Evolutionary conservation across 441 rosid genomes (phyloP).

Genomic region (Euphorbia celastroides): DNA sequence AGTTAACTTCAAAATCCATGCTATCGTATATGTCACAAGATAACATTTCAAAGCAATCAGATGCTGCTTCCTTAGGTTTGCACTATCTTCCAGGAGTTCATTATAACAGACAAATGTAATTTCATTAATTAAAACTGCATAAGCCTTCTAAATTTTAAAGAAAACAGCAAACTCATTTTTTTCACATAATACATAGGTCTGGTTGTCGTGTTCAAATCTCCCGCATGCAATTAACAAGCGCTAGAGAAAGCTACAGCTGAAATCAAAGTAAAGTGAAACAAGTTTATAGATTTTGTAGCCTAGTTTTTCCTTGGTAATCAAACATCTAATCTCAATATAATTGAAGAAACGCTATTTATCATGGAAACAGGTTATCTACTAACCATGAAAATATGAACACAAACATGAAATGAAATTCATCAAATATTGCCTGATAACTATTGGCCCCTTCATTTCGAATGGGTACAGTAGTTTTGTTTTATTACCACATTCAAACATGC

Average conservation of each 20-base stretch:
- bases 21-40: not conserved
- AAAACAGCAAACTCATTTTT: not conserved
- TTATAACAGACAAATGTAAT: slow-evolving; percentile 1
- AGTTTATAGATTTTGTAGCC: not conserved
- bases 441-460: slow-evolving; percentile 5
- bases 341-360: not conserved
- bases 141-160: not conserved
- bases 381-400: not conserved
- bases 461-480: not conserved
- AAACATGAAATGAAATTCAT: not conserved
- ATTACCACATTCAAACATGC: not conserved
- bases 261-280: not conserved
- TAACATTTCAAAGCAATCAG: not conserved
- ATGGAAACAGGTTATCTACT: not conserved
- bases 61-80: not conserved
- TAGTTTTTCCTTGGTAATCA: not conserved
- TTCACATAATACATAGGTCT: not conserved
- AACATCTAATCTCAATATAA: not conserved
- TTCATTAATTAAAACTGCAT: slow-evolving; percentile 1
- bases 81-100: not conserved
- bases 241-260: not conserved
- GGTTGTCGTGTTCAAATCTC: not conserved
- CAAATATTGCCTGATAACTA: slow-evolving; percentile 2
- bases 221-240: not conserved
- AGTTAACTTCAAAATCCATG: not conserved